These are phyloP conservation scores for Wickerhamiella musiphila DNA, from an alignment of 805 yeast genomes.

Conservation along the genomic window DNA sequence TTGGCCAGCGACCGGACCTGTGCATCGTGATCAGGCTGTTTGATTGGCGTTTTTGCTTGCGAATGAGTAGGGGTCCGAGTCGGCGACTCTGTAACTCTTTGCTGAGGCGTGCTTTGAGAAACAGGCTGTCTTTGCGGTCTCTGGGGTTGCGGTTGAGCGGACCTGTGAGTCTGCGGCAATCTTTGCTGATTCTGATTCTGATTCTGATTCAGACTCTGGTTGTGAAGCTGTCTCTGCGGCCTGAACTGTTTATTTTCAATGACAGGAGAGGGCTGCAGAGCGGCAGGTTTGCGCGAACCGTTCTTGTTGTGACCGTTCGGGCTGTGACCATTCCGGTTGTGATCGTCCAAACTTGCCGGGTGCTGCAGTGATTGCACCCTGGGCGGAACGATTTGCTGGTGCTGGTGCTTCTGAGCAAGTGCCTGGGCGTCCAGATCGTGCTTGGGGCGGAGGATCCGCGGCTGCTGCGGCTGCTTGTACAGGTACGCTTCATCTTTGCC, in stretches of 20 bases:
- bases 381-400: too few relatives aligned
- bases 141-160: slow-evolving; percentile 1
- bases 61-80: slow-evolving; percentile 3
- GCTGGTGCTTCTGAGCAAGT: too few relatives aligned
- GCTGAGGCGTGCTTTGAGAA: background rate
- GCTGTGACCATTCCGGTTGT: too few relatives aligned
- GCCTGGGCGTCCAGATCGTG: too few relatives aligned
- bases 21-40: slow-evolving; percentile 1
- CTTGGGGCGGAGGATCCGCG: background rate
- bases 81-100: background rate
- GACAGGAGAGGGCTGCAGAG: background rate
- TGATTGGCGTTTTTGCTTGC: slow-evolving; percentile 6
- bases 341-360: too few relatives aligned
- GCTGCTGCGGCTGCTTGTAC: slow-evolving; percentile 1
- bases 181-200: background rate
- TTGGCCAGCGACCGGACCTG: too few relatives aligned
- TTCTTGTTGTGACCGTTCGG: too few relatives aligned
- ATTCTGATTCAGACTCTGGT: background rate
- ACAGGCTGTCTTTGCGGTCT: slow-evolving; percentile 1
- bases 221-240: slow-evolving; percentile 1
- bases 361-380: too few relatives aligned
- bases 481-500: too few relatives aligned
- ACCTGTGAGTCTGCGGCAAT: slow-evolving; percentile 1
- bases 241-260: background rate
- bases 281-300: too few relatives aligned